Evolutionary conservation across 2,329 filamentous ascomycete genomes (phyloP).

Genomic region (Alternaria gansuensis): DNA sequence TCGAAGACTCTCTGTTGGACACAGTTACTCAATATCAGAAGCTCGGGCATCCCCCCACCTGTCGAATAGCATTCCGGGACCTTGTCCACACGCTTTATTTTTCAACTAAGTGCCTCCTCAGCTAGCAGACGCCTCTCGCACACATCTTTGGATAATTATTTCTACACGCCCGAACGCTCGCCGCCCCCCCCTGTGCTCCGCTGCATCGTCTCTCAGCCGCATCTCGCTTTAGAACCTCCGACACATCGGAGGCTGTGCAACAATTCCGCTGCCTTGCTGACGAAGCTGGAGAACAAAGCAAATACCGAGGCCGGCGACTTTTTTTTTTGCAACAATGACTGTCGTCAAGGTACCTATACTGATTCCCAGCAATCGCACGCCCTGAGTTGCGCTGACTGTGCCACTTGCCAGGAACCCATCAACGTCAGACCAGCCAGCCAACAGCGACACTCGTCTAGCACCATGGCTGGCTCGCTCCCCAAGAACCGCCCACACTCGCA

Average conservation of each 20-base stretch:
- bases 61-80: slow-evolving; percentile 39
- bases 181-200: slow-evolving; percentile 20
- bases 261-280: slow-evolving; percentile 26
- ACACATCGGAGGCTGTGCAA: slow-evolving; percentile 36
- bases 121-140: slow-evolving; percentile 25
- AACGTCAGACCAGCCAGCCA: slow-evolving; percentile 56
- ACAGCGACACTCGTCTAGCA: slow-evolving; percentile 59
- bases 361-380: slow-evolving; percentile 11
- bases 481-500: slow-evolving; percentile 82
- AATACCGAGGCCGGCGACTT: slow-evolving; percentile 16
- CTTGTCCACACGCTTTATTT: slow-evolving; percentile 38
- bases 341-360: slow-evolving; percentile 49
- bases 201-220: slow-evolving; percentile 37
- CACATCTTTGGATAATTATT: slow-evolving; percentile 24
- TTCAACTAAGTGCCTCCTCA: slow-evolving; percentile 23
- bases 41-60: slow-evolving; percentile 33
- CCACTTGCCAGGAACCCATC: slow-evolving; percentile 50
- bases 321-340: slow-evolving; percentile 44
- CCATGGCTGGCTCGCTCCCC: slow-evolving; percentile 65
- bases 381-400: slow-evolving; percentile 42
- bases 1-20: slow-evolving; percentile 26
- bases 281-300: slow-evolving; percentile 29
- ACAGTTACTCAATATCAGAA: slow-evolving; percentile 33
- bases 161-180: slow-evolving; percentile 7
- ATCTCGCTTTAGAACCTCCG: slow-evolving; percentile 28